These are phyloP conservation scores for Ganoderma leucocontextum DNA, from an alignment of 1,284 basidiomycete species.

Conservation along the genomic window DNA sequence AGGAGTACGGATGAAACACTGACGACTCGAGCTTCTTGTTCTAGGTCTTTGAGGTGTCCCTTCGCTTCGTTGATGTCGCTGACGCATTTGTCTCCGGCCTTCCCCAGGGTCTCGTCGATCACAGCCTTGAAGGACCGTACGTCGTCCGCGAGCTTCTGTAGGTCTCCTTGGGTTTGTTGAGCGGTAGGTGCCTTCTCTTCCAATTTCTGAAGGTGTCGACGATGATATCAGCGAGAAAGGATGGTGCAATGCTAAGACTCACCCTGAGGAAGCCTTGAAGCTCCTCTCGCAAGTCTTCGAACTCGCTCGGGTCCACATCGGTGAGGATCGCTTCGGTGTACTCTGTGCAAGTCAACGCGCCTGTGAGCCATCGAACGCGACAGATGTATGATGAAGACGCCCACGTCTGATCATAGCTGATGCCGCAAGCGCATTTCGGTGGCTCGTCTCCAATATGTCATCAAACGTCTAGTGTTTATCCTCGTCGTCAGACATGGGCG, in stretches of 20 bases:
- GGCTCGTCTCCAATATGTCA: conserved; percentile 9
- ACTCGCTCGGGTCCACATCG: conserved; percentile 9
- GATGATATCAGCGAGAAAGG: not conserved
- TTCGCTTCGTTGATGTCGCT: conserved; percentile 1
- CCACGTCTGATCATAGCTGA: conserved; percentile 19
- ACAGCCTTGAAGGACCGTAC: conserved; percentile 5
- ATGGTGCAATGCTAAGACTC: not conserved
- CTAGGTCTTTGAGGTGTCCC: conserved; percentile 4
- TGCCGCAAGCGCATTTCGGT: conserved; percentile 13
- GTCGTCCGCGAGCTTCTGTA: conserved; percentile 12
- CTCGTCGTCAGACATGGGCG: not conserved
- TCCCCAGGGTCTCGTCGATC: conserved; percentile 11
- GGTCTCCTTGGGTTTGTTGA: conserved; percentile 9
- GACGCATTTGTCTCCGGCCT: conserved; percentile 13
- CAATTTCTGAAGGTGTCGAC: not conserved
- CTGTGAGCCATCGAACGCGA: not conserved
- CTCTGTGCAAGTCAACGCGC: not conserved
- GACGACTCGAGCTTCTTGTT: conserved; percentile 13
- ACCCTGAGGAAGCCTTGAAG: conserved; percentile 12
- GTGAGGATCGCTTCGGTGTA: conserved; percentile 17
- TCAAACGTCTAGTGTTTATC: conserved; percentile 7
- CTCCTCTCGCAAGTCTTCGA: conserved; percentile 7
- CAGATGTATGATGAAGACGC: not conserved
- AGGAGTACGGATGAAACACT: not conserved
- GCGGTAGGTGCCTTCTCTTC: conserved; percentile 12